These are phyloP conservation scores for Alternaria novae-zelandiae DNA, from an alignment of 2,329 filamentous ascomycete genomes.

Conservation along the genomic window DNA sequence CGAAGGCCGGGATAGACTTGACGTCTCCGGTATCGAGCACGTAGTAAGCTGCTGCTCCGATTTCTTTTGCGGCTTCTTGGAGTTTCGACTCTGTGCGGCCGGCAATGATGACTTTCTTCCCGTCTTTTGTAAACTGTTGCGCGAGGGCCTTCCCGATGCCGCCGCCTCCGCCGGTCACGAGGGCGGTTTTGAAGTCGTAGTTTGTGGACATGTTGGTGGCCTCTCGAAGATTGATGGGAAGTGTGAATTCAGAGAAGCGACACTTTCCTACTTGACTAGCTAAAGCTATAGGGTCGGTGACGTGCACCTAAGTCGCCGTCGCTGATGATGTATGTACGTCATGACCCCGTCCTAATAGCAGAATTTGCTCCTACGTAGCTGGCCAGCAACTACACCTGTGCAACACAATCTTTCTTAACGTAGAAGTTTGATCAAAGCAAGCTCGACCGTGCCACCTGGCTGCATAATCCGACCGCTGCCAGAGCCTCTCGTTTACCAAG, in stretches of 20 bases:
- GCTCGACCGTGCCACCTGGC: not conserved
- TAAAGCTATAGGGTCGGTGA: not conserved
- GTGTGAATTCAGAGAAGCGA: no score
- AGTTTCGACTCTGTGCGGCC: constrained; percentile 64
- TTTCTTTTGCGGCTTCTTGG: constrained; percentile 49
- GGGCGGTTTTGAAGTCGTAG: constrained; percentile 52
- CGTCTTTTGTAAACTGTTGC: constrained; percentile 52
- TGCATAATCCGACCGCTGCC: not conserved
- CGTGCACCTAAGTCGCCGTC: not conserved
- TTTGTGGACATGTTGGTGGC: constrained; percentile 23
- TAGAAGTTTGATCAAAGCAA: not conserved
- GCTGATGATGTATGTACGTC: constrained; percentile 2
- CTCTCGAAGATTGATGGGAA: no score
- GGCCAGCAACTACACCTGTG: not conserved
- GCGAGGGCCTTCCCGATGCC: constrained; percentile 61
- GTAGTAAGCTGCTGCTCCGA: constrained; percentile 60
- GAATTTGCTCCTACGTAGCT: not conserved
- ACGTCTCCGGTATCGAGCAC: constrained; percentile 59
- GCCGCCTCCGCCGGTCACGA: constrained; percentile 55
- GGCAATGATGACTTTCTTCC: constrained; percentile 60
- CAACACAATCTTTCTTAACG: not conserved
- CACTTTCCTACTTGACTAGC: not conserved
- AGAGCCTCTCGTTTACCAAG: not conserved
- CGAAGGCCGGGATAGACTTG: constrained; percentile 53
- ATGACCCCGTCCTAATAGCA: not conserved